Conservation (phyloP, 148 eudicot species). For the Rhododendron williamsianum region DNA sequence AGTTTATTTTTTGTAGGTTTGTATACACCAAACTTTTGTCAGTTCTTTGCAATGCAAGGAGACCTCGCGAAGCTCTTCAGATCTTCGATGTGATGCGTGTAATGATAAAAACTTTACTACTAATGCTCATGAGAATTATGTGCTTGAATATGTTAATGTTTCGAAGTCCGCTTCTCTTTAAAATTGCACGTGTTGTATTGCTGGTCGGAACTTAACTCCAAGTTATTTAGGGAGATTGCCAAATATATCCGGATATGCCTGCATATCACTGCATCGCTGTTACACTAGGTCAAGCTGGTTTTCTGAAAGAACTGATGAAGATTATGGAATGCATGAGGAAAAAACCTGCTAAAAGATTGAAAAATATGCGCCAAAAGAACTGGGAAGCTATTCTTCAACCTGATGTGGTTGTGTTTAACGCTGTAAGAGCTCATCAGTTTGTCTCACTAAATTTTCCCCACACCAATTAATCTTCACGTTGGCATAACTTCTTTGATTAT, state of each 20-base stretch:
- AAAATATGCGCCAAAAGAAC: constrained; percentile 49
- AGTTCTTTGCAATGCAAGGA: constrained; percentile 79
- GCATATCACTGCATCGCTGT: constrained; percentile 87
- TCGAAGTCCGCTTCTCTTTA: background rate
- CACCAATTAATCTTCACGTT: background rate
- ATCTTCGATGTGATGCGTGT: constrained; percentile 81
- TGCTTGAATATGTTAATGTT: constrained; percentile 3
- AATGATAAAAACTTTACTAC: constrained; percentile 24
- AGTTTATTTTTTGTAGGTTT: constrained; percentile 44
- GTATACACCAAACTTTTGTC: constrained; percentile 88
- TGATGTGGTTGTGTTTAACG: constrained; percentile 73
- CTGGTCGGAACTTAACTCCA: constrained; percentile 24
- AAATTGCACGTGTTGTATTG: constrained; percentile 8
- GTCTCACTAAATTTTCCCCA: background rate
- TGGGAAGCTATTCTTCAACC: constrained; percentile 91
- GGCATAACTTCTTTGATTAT: background rate
- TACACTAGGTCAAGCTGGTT: constrained; percentile 91
- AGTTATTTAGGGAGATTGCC: constrained; percentile 59
- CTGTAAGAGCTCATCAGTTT: constrained; percentile 50
- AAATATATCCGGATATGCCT: constrained; percentile 92
- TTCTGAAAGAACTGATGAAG: constrained; percentile 66
- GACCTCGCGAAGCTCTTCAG: constrained; percentile 75
- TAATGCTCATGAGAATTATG: background rate
- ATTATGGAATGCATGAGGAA: constrained; percentile 68
- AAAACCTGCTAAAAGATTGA: constrained; percentile 57